A percentile compares a stretch with the other conserved stretches of the same genome.
Conservation (phyloP, 2,329 filamentous ascomycete genomes). For the Xylaria hypoxylon region DNA sequence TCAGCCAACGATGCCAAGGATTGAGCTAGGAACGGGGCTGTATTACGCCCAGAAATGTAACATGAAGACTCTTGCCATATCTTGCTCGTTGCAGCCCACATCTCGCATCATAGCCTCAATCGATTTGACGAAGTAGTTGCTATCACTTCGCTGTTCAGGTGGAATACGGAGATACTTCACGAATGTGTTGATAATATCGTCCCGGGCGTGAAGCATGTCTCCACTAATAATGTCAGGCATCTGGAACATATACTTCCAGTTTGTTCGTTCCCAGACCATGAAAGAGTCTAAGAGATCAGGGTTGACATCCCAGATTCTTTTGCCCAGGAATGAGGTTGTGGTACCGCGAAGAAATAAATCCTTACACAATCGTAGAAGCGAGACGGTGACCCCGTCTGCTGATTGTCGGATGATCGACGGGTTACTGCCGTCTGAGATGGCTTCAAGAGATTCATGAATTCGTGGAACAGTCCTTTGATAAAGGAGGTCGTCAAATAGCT, state of each 20-base stretch:
- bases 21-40: background rate
- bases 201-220: background rate
- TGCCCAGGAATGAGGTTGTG: constrained; percentile 1
- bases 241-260: constrained; percentile 16
- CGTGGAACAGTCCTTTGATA: background rate
- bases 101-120: background rate
- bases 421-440: background rate
- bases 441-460: background rate
- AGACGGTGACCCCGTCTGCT: background rate
- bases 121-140: background rate
- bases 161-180: background rate
- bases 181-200: background rate
- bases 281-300: constrained; percentile 5
- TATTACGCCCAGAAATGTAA: constrained; percentile 4
- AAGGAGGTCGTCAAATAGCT: background rate
- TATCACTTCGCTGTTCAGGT: background rate
- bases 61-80: constrained; percentile 8
- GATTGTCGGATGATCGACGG: background rate
- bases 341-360: constrained; percentile 1
- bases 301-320: constrained; percentile 4
- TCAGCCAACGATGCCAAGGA: too few relatives aligned
- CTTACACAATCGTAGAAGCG: constrained; percentile 4
- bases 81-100: background rate
- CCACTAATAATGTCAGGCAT: constrained; percentile 8
- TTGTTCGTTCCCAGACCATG: constrained; percentile 13